Base-by-base conservation (phyloP, 1,139 yeast genomes). In the Geotrichum siamense region DNA sequence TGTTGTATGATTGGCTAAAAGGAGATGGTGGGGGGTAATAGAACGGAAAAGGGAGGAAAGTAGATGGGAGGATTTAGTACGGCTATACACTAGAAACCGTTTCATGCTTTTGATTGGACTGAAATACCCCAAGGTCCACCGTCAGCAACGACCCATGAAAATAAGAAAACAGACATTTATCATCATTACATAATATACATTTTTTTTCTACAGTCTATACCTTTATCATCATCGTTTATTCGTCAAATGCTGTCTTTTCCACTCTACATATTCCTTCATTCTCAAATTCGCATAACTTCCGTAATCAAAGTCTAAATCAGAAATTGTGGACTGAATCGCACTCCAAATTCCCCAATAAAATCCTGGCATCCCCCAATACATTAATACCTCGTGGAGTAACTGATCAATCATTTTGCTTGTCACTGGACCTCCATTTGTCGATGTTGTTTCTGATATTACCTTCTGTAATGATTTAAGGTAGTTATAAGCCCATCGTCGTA, bases 291-390 rank as follows among this genome's bases (percentile, higher is more conserved):
- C 77, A 57, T 82, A 82, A 17, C 69, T 65, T 12, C 75, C 71
- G 57, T 83, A 83, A 56, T 81, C 81, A 60, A 83, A 83, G 54
- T 83, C 93, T 42, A 83, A 82, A 41, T 75, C 73, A 3, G 87
- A 79, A 27, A 80, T 76, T 48, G 74, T 74, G 50, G 82, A 73
- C 60, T 83, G 94, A 48, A 83, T 81, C 53, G 79, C 79, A 1
- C 89, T 79, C 94, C 94, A 83, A 12, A 82, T 70, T 2, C 91
- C 91, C 93, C 93, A 82, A 61, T 80, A 82, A 54, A 82, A 79
- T 1, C 93, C 93, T 0, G 93, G 93, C 63, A 82, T 65, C 0
- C 93, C 93, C 66, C 80, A 82, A 67, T 76, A 81, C 4, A 70
- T 61, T 6, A 68, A 63, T 50, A 5, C 45, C 42, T 25, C 46